These are phyloP conservation scores for Rhizopogon parksii DNA, from an alignment of 1,284 basidiomycete genomes.

Conservation along the genomic window DNA sequence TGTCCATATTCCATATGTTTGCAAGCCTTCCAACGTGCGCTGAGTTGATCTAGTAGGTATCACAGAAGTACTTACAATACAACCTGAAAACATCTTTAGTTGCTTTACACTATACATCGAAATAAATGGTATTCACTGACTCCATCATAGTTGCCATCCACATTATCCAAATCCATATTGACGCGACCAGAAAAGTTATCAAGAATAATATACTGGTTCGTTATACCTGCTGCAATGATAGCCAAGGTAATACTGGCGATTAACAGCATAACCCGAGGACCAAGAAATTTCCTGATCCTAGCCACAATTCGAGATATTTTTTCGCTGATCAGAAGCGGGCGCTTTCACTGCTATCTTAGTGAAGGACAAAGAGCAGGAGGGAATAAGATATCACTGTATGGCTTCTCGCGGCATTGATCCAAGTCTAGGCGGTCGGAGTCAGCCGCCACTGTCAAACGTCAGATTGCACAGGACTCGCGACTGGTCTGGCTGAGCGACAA, in stretches of 20 bases:
- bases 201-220: background rate
- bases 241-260: background rate
- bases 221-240: background rate
- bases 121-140: background rate
- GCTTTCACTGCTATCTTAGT: too few species aligned
- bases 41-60: background rate
- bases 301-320: background rate
- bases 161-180: background rate
- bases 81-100: background rate
- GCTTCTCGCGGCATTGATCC: too few species aligned
- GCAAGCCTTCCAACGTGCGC: background rate
- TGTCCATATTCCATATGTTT: constrained; percentile 1
- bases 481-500: too few species aligned
- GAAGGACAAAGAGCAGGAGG: too few species aligned
- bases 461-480: too few species aligned
- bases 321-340: too few species aligned
- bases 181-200: background rate
- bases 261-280: background rate
- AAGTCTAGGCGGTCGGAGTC: too few species aligned
- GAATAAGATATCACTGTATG: too few species aligned
- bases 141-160: background rate
- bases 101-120: background rate
- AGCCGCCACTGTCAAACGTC: too few species aligned
- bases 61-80: background rate
- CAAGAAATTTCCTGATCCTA: background rate